Evolutionary conservation across 2,329 filamentous ascomycete species (phyloP), one percentile per base, ranked within the genome.

Genomic region (Ophiocordyceps camponoti-saundersi): DNA sequence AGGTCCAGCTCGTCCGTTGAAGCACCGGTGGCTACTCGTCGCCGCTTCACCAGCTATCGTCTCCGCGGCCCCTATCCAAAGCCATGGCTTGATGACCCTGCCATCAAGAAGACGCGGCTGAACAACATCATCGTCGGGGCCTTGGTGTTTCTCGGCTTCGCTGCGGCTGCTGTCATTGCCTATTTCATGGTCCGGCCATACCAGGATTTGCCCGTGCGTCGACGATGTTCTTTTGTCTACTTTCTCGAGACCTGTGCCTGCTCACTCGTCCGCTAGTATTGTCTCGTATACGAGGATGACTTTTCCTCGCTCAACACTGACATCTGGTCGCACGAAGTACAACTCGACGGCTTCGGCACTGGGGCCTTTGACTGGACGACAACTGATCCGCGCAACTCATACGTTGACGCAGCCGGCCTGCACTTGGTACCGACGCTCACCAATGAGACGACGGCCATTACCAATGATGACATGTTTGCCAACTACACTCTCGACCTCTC

Each of bases 331-430:
- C 65, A 69, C 48, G 69, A 73, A 53, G 65, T 72, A 16, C 56
- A 63, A 56, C 53, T 67, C n/a, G 59, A 63, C 47, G 69, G 62
- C 11, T 69, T 63, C 51, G 66, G 69, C 44, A 68, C 64, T n/a
- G 69, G 69, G 16, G 62, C 66, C 34, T 75, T 75, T 53, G 72
- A 75, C 60, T 73, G 70, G 71, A 73, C 72, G 0, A 75, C 72
- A 6, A 61, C 57, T 3, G 69, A 72, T 50, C 50, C 58, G 1
- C 56, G 55, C 46, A 76, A 76, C 56, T 59, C 66, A 15, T 75
- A 68, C 54, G 60, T 67, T 34, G 68, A 73, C 52, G 57, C 52
- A 0, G 58, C 67, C 23, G 71, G 70, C n/a, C 62, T 75, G 40
- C 71, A 73, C 56, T 74, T 76, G 45, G 66, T 72, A n/a, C 72